Base-by-base conservation (phyloP, 441 rosid genomes). In the Aleurites moluccanus region DNA sequence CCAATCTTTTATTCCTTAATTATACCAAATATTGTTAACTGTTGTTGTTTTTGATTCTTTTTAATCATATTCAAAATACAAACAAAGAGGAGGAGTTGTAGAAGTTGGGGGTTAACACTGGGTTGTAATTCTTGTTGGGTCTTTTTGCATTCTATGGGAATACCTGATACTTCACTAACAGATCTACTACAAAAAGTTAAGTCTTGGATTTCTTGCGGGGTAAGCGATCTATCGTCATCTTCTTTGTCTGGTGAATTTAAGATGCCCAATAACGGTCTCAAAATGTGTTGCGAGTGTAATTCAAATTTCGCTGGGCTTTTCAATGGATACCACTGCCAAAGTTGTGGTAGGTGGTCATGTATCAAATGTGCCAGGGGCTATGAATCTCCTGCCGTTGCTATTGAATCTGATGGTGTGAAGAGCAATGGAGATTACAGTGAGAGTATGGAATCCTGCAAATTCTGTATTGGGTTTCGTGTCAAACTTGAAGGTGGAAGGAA, bases 181-280 rank as follows among this genome's bases (percentile, higher is more conserved):
- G 91, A 96, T 89, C 96, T 92, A 73, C 70, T 89, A 80, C 82
- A 80, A 16, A 91, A 89, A 77, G 84, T 89, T 77, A 81, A 88
- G 92, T 85, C 89, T 86, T 92, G 92, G 97, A 78, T 92, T 80
- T 84, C 96, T 77, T 81, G 76, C 81, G 88, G 84, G 75, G 81
- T 78, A 75, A 88, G 90, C 38, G 93, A 88, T 86, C 79, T 84
- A 77, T 81, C 78, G 52, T n/a, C 74, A 21, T 70, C 83, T 33
- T 70, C 38, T 79, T 82, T 81, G 30, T 78, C 83, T 60, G 49
- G 63, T 56, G 80, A 73, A 69, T 83, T 88, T 70, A 72, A 55
- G 73, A 93, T 90, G 92, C 87, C 86, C 10, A 73, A 57, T 23
- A 79, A 72, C 78, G 20, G 83, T 78, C 65, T 68, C 72, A 81